phyloP scores from a whole-genome alignment of 768 basidiomycete species.

The Symmetrospora coprosmae region DNA sequence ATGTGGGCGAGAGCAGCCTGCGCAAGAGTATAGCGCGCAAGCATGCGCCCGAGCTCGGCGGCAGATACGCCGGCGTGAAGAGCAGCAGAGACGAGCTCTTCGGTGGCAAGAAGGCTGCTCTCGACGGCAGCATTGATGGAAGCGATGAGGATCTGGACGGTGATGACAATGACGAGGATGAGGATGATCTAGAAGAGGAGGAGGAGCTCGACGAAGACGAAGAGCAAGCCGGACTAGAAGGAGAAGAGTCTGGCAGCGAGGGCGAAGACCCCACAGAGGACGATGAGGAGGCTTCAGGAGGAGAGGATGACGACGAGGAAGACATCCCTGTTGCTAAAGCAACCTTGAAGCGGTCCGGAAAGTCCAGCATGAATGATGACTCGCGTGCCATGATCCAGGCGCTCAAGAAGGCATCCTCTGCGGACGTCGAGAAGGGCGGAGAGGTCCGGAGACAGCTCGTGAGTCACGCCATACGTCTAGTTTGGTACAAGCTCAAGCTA shows the following conservation, averaged over 20 bases:
- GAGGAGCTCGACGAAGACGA: neutral
- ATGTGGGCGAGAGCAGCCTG: constrained; percentile 12
- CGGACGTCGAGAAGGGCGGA: constrained; percentile 52
- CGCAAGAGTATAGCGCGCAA: constrained; percentile 2
- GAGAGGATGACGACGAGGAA: neutral
- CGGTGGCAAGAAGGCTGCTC: too few species aligned
- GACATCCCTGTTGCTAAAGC: neutral
- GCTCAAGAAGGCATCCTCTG: constrained; percentile 20
- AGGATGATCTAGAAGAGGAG: neutral
- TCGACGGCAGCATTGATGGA: neutral
- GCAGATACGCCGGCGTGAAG: constrained; percentile 5
- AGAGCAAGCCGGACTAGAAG: neutral
- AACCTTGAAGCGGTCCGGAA: neutral
- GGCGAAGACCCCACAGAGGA: constrained; percentile 3
- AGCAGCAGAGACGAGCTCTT: neutral
- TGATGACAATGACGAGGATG: neutral
- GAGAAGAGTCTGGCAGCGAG: neutral
- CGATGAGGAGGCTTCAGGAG: neutral
- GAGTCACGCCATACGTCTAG: constrained; percentile 34
- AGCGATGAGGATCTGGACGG: neutral
- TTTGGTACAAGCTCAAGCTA: neutral
- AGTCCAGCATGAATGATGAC: neutral
- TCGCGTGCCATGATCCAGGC: constrained; percentile 6
- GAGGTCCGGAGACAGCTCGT: constrained; percentile 74
- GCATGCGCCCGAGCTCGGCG: neutral